These are phyloP conservation scores for Aureoboletus auriporus DNA, from an alignment of 768 basidiomycete species.

Conservation along the genomic window DNA sequence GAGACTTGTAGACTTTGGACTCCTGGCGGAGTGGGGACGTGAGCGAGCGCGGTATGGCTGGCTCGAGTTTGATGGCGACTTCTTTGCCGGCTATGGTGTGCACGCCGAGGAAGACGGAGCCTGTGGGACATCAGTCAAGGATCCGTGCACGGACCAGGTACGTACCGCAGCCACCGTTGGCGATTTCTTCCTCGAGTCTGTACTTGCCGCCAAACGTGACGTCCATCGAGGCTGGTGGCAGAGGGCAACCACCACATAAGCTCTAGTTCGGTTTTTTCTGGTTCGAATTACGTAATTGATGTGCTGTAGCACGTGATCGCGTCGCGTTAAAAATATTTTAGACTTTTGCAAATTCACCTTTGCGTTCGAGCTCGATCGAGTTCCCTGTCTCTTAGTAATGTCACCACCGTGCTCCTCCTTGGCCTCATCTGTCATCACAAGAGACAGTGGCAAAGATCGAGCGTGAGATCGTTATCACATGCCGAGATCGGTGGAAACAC, in stretches of 20 bases:
- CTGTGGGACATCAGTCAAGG: slow-evolving; percentile 31
- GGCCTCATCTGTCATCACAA: too few relatives aligned
- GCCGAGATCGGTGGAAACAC: too few relatives aligned
- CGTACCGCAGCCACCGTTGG: slow-evolving; percentile 73
- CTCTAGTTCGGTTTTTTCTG: slow-evolving; percentile 2
- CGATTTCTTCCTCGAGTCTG: slow-evolving; percentile 74
- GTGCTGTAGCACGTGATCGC: slow-evolving; percentile 25
- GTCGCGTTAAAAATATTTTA: too few relatives aligned
- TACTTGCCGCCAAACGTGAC: slow-evolving; percentile 71
- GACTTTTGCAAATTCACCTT: too few relatives aligned
- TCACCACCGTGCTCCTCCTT: too few relatives aligned
- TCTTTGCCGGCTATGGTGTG: slow-evolving; percentile 81
- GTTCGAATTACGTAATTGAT: slow-evolving; percentile 24
- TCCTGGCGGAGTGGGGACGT: slow-evolving; percentile 80
- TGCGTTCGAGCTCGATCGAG: too few relatives aligned
- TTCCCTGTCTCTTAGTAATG: too few relatives aligned
- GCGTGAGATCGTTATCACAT: too few relatives aligned
- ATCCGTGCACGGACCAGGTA: slow-evolving; percentile 44
- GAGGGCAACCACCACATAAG: slow-evolving; percentile 5
- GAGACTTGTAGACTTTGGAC: slow-evolving; percentile 86
- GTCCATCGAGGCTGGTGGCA: slow-evolving; percentile 25
- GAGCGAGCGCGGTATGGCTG: slow-evolving; percentile 42
- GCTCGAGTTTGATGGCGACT: slow-evolving; percentile 81
- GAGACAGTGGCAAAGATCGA: too few relatives aligned
- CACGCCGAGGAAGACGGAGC: slow-evolving; percentile 74